Conservation (phyloP, 441 rosid species). For the Gossypium trilobum region DNA sequence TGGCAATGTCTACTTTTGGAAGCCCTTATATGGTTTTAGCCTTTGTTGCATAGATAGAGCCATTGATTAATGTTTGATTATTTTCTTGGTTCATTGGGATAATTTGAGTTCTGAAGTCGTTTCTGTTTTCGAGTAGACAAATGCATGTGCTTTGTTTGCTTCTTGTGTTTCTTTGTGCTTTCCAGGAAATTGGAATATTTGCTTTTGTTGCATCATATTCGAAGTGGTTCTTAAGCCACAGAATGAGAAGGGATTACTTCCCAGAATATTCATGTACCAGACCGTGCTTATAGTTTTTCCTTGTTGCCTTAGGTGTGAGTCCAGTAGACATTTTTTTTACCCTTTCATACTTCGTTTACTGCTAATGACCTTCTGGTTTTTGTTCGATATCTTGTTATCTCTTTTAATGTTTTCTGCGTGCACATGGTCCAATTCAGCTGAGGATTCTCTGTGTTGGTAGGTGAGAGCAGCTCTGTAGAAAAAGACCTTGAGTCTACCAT, state of each 20-base stretch:
- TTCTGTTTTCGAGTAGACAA: not conserved
- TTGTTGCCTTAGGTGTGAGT: not conserved
- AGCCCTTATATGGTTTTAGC: not conserved
- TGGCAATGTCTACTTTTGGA: not conserved
- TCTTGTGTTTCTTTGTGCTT: not conserved
- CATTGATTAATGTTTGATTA: not conserved
- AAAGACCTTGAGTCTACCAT: slow-evolving; percentile 62
- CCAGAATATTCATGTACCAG: not conserved
- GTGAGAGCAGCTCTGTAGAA: slow-evolving; percentile 93
- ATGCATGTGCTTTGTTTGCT: not conserved
- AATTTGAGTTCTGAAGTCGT: not conserved
- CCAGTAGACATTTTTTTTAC: not conserved
- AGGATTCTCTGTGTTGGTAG: slow-evolving; percentile 35
- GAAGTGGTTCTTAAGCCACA: not conserved
- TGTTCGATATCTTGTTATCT: slow-evolving; percentile 4
- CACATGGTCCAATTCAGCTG: slow-evolving; percentile 10
- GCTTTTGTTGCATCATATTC: not conserved
- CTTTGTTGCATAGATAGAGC: not conserved
- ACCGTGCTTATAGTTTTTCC: not conserved
- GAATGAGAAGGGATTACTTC: not conserved
- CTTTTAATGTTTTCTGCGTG: slow-evolving; percentile 5
- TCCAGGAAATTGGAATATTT: not conserved
- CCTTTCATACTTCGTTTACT: not conserved
- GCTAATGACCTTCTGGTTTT: slow-evolving; percentile 8
- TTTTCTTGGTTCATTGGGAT: not conserved